Evolutionary conservation across 1,284 basidiomycete genomes (phyloP).

Genomic region (Porogramme epimiltina): DNA sequence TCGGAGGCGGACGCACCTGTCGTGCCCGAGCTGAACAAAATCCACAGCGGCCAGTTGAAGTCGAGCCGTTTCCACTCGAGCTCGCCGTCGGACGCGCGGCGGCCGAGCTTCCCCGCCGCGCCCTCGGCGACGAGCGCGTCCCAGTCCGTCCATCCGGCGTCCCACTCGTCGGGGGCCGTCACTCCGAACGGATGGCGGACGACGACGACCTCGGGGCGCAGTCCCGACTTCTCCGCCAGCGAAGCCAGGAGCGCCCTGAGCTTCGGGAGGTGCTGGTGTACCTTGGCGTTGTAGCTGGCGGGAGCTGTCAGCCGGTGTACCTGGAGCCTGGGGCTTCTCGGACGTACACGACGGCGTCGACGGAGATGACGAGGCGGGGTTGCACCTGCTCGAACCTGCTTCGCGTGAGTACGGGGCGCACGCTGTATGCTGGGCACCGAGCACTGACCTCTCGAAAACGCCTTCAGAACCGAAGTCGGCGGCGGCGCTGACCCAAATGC

Average conservation of each 20-base stretch:
- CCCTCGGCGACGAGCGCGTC: constrained; percentile 54
- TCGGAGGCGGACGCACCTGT: constrained; percentile 53
- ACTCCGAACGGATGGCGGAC: constrained; percentile 45
- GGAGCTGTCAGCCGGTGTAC: constrained; percentile 1
- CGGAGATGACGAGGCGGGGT: constrained; percentile 72
- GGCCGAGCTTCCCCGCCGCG: constrained; percentile 46
- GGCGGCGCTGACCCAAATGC: constrained; percentile 86
- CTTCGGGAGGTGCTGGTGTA: constrained; percentile 72
- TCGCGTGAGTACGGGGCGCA: constrained; percentile 6
- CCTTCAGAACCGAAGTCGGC: constrained; percentile 87
- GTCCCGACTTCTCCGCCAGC: constrained; percentile 39
- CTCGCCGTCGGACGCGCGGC: constrained; percentile 48
- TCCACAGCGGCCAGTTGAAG: constrained; percentile 88
- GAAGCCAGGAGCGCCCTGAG: constrained; percentile 56
- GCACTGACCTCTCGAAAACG: constrained; percentile 71
- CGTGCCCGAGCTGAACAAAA: constrained; percentile 85
- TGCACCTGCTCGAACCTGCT: constrained; percentile 72
- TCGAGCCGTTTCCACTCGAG: constrained; percentile 60
- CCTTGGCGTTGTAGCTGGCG: constrained; percentile 67
- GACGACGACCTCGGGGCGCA: constrained; percentile 58
- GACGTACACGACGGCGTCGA: constrained; percentile 69
- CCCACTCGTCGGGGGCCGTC: constrained; percentile 42
- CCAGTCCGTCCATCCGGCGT: constrained; percentile 56
- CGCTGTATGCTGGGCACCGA: not conserved
- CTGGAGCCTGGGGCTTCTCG: not conserved